Evolutionary conservation across 495 filamentous ascomycete genomes (phyloP).

Genomic region (Penicillium pulvis): DNA sequence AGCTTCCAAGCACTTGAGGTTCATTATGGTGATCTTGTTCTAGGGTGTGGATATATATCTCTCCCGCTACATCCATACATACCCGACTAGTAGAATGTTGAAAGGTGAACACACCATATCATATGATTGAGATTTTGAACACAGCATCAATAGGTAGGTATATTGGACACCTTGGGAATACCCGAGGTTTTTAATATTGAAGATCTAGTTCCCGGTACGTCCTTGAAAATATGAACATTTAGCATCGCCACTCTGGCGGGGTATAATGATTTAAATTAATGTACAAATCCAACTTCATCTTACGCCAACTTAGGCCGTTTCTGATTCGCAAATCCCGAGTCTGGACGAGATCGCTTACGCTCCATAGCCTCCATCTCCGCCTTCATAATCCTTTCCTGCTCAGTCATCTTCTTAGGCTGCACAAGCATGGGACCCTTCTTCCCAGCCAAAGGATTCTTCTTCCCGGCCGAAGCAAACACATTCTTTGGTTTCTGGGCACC

Average conservation of each 20-base stretch:
- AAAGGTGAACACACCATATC: too few species aligned
- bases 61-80: too few species aligned
- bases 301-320: constrained; percentile 35
- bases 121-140: too few species aligned
- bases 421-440: constrained; percentile 63
- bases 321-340: constrained; percentile 33
- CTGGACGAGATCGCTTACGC: constrained; percentile 56
- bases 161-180: too few species aligned
- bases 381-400: constrained; percentile 90
- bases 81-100: too few species aligned
- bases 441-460: constrained; percentile 65
- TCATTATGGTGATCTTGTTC: too few species aligned
- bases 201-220: too few species aligned
- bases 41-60: too few species aligned
- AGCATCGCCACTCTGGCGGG: background rate
- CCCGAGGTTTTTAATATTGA: too few species aligned
- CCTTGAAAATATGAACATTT: too few species aligned
- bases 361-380: constrained; percentile 73
- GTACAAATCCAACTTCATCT: background rate
- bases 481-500: constrained; percentile 70
- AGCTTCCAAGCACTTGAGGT: too few species aligned
- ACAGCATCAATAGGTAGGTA: too few species aligned
- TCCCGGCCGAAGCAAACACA: constrained; percentile 67
- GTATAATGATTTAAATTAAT: background rate
- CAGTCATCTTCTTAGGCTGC: constrained; percentile 76